Base-by-base conservation (phyloP, 108 stramenopile species). In the Nannochloropsis gaditana region DNA sequence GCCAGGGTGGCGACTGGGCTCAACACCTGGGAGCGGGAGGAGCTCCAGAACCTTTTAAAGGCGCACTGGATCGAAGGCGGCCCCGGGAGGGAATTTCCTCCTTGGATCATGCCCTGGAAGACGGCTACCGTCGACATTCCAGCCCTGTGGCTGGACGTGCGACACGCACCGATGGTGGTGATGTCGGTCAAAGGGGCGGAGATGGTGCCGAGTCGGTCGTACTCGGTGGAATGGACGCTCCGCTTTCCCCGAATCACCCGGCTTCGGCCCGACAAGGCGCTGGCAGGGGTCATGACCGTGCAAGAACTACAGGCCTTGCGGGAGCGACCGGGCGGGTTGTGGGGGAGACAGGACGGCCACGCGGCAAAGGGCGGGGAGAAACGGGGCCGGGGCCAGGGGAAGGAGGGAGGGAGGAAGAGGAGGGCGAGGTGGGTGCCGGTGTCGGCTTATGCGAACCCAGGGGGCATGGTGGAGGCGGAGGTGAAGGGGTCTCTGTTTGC, bases 191-290 rank as follows among this genome's bases (percentile, higher is more conserved):
- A 73, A n/a, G 59, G 59, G 59, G 59, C 19, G 59, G 59, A 73
- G 59, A 15, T 73, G 59, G 59, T 73, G 59, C 15, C 4, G 59
- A 73, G 59, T 73, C 59, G 59, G 59, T 73, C 4, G 15, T 73
- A 15, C 2, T n/a, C 59, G 59, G 59, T 73, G 19, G 59, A n/a
- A n/a, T 73, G 15, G 6, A 73, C 59, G 59, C 19, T 73, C n/a
- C 59, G 59, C 59, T 73, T 73, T 73, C 59, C 59, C 59, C 59
- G 59, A n/a, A 73, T 73, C 59, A 73, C 59, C 19, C 15, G 59
- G 59, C 59, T 73, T 15, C 15, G 59, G 59, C 59, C 59, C 19
- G 59, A 73, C 2, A 73, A 73, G 59, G 59, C 19, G 5, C n/a
- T 73, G 59, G 59, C 15, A 2, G 59, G 59, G 59, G 59, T 73